phyloP scores from a whole-genome alignment of 2,329 filamentous ascomycete species.

The Venturiaceae sp. region DNA sequence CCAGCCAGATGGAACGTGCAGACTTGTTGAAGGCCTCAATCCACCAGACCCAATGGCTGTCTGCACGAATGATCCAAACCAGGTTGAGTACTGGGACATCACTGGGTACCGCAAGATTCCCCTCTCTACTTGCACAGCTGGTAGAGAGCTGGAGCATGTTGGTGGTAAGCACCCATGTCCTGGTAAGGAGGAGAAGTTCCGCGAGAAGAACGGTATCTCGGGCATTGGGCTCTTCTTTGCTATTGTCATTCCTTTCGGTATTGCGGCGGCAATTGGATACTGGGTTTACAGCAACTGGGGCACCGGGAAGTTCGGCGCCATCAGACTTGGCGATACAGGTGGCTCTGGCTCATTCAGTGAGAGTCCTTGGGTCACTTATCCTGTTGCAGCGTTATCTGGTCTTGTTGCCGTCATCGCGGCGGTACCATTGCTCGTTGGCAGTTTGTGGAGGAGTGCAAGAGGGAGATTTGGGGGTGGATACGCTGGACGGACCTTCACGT shows the following conservation, averaged over 20 bases:
- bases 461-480: conserved; percentile 37
- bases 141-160: conserved; percentile 62
- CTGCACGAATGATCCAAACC: conserved; percentile 55
- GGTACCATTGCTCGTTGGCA: conserved; percentile 58
- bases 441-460: conserved; percentile 59
- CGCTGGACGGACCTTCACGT: conserved; percentile 67
- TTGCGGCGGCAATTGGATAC: conserved; percentile 67
- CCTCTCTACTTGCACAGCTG: conserved; percentile 75
- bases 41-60: conserved; percentile 50
- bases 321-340: conserved; percentile 66
- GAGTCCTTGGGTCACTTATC: conserved; percentile 69
- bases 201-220: conserved; percentile 59
- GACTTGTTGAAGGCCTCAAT: conserved; percentile 61
- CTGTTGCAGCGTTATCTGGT: conserved; percentile 40
- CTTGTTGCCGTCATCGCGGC: conserved; percentile 46
- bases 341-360: conserved; percentile 31
- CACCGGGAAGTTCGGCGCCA: conserved; percentile 71
- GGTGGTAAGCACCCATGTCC: conserved; percentile 56
- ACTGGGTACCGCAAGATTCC: conserved; percentile 87
- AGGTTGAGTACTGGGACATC: conserved; percentile 70
- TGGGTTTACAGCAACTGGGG: conserved; percentile 80
- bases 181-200: conserved; percentile 73
- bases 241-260: conserved; percentile 62
- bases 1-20: conserved; percentile 65
- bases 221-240: conserved; percentile 77